These are phyloP conservation scores for Candida khao-thaluensis DNA, from an alignment of 805 yeast genomes.

Conservation along the genomic window DNA sequence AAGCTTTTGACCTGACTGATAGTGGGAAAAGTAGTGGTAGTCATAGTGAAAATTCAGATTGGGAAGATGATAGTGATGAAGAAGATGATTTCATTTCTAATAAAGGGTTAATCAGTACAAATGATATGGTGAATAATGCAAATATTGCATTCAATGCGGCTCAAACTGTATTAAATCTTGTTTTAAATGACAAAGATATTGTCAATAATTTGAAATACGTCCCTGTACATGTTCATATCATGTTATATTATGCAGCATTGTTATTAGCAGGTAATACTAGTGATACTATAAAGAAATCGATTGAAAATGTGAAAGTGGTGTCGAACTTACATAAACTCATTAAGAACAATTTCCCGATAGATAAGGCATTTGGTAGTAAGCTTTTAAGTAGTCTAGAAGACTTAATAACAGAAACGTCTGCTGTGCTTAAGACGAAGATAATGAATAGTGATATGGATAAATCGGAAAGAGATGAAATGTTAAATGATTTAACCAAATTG, in stretches of 20 bases:
- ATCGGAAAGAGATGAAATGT: slow-evolving; percentile 16
- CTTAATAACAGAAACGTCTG: slow-evolving; percentile 28
- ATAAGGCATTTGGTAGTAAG: slow-evolving; percentile 48
- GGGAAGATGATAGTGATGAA: slow-evolving; percentile 15
- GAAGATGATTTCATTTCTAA: slow-evolving; percentile 36
- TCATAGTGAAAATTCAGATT: slow-evolving; percentile 7
- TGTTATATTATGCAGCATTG: slow-evolving; percentile 67
- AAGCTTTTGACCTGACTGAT: neutral
- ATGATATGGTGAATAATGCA: slow-evolving; percentile 34
- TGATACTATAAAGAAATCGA: slow-evolving; percentile 24
- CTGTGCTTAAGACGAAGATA: slow-evolving; percentile 13
- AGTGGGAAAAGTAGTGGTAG: neutral
- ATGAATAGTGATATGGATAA: slow-evolving; percentile 8
- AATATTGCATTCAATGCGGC: slow-evolving; percentile 64
- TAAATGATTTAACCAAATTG: slow-evolving; percentile 17
- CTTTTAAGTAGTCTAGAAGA: slow-evolving; percentile 36
- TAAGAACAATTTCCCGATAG: slow-evolving; percentile 49
- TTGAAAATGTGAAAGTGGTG: slow-evolving; percentile 43
- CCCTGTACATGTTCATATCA: slow-evolving; percentile 71
- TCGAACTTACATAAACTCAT: slow-evolving; percentile 45
- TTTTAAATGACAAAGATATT: slow-evolving; percentile 59
- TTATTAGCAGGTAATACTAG: slow-evolving; percentile 34
- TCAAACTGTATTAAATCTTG: slow-evolving; percentile 56
- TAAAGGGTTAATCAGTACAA: slow-evolving; percentile 31
- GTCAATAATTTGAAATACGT: slow-evolving; percentile 55